Percentiles rank a stretch among this genome's conserved stretches.
phyloP scores from a whole-genome alignment of 2,329 filamentous ascomycete species.

The Pseudogymnoascus sp. region DNA sequence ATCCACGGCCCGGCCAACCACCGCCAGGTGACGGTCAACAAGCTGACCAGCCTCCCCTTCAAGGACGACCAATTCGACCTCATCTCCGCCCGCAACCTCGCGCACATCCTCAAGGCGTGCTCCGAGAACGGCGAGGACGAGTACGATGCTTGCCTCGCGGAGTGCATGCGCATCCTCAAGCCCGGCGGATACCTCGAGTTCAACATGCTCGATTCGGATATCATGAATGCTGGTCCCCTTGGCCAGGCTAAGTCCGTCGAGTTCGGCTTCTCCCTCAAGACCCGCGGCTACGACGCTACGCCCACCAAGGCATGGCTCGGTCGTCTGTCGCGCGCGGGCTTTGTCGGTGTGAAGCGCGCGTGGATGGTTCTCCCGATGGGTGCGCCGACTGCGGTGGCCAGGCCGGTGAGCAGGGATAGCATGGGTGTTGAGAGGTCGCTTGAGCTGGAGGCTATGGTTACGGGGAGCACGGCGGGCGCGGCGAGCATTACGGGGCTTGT shows the following conservation, averaged over 20 bases:
- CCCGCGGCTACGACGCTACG: constrained; percentile 78
- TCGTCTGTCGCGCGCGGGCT: constrained; percentile 67
- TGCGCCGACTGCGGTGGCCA: constrained; percentile 31
- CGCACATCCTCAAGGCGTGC: constrained; percentile 70
- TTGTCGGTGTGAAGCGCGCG: constrained; percentile 69
- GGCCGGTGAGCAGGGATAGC: constrained; percentile 25
- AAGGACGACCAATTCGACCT: constrained; percentile 81
- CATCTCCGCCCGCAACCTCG: constrained; percentile 79
- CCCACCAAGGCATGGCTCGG: constrained; percentile 75
- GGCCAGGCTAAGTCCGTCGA: constrained; percentile 81
- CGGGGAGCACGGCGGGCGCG: constrained; percentile 62
- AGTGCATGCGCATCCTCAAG: constrained; percentile 83
- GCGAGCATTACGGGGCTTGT: constrained; percentile 73
- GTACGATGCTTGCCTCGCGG: constrained; percentile 75
- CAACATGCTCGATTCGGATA: constrained; percentile 78
- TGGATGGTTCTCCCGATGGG: constrained; percentile 90
- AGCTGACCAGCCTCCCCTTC: constrained; percentile 77
- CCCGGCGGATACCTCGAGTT: constrained; percentile 92
- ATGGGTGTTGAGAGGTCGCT: constrained; percentile 38
- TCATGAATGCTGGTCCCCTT: constrained; percentile 73
- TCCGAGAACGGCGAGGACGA: constrained; percentile 67
- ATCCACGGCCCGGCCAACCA: constrained; percentile 83
- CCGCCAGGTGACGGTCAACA: constrained; percentile 68
- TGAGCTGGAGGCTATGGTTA: constrained; percentile 53
- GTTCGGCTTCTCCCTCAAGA: constrained; percentile 84